Evolutionary conservation across 176 grass and related monocot genomes (phyloP).

Genomic region (Carex kokanica): DNA sequence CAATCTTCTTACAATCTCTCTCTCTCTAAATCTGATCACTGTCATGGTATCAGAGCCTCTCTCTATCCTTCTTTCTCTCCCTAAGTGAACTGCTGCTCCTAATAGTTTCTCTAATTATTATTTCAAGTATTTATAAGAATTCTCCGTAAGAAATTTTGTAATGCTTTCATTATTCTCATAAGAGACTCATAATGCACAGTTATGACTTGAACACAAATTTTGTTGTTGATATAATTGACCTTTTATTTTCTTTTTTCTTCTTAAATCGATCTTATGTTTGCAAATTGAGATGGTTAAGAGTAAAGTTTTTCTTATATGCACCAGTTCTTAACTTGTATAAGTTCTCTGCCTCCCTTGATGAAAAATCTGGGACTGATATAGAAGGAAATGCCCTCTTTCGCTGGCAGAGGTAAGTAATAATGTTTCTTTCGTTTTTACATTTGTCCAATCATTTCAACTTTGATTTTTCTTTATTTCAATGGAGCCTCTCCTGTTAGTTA

Average conservation of each 20-base stretch:
- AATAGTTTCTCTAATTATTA: not conserved
- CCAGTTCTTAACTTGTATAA: constrained; percentile 49
- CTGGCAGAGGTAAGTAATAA: constrained; percentile 63
- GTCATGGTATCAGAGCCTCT: too few species aligned
- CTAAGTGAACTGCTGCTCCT: too few species aligned
- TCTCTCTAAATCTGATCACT: too few species aligned
- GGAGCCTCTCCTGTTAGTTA: not conserved
- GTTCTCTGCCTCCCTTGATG: constrained; percentile 53
- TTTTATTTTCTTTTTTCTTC: not conserved
- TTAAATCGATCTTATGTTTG: not conserved
- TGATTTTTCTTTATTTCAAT: not conserved
- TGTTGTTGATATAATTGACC: not conserved
- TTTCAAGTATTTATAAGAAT: not conserved
- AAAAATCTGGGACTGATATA: constrained; percentile 45
- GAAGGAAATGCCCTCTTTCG: constrained; percentile 83
- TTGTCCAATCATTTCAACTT: not conserved
- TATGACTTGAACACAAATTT: not conserved
- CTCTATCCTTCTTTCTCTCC: too few species aligned
- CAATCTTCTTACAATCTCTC: too few species aligned
- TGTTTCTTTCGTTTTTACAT: not conserved
- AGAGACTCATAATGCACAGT: not conserved
- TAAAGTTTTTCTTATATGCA: not conserved
- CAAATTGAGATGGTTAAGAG: not conserved
- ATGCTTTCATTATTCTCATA: not conserved
- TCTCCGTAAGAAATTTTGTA: not conserved